A percentile compares a stretch with the other conserved stretches of the same genome.
These are phyloP conservation scores for Amauroascus niger DNA, from an alignment of 2,329 filamentous ascomycete species.

Conservation along the genomic window DNA sequence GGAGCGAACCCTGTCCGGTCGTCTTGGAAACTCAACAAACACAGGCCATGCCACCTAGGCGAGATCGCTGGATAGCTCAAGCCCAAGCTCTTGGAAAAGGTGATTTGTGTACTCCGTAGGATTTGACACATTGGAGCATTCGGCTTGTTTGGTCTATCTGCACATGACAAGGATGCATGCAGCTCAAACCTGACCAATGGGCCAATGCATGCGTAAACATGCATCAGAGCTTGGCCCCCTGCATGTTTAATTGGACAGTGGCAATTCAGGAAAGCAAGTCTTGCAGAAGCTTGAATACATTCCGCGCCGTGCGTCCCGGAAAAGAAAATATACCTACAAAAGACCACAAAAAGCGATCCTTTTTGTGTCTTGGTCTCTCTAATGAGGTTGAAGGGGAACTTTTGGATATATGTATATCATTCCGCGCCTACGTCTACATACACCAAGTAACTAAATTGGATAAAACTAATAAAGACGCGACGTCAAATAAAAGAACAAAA, in stretches of 20 bases:
- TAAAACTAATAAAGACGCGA: neutral
- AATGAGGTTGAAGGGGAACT: too few relatives aligned
- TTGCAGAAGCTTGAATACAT: neutral
- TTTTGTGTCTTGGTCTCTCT: too few relatives aligned
- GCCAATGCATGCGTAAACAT: neutral
- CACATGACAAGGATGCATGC: neutral
- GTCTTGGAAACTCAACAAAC: neutral
- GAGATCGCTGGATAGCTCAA: neutral
- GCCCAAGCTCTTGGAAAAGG: neutral
- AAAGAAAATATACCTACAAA: neutral
- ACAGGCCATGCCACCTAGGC: neutral
- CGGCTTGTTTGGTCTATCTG: neutral
- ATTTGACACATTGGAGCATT: neutral
- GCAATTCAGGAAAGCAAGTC: neutral
- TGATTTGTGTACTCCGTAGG: neutral
- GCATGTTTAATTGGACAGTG: slow-evolving; percentile 6
- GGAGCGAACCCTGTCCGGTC: too few relatives aligned
- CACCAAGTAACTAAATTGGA: neutral
- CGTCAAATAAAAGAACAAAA: neutral
- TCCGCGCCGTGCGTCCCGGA: neutral
- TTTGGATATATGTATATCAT: too few relatives aligned
- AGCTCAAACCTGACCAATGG: slow-evolving; percentile 5
- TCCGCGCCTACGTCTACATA: neutral
- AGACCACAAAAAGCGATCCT: neutral
- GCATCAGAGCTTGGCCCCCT: neutral